These are phyloP conservation scores for Chlamydomonas incerta DNA, from an alignment of 139 green algal species.

Conservation along the genomic window DNA sequence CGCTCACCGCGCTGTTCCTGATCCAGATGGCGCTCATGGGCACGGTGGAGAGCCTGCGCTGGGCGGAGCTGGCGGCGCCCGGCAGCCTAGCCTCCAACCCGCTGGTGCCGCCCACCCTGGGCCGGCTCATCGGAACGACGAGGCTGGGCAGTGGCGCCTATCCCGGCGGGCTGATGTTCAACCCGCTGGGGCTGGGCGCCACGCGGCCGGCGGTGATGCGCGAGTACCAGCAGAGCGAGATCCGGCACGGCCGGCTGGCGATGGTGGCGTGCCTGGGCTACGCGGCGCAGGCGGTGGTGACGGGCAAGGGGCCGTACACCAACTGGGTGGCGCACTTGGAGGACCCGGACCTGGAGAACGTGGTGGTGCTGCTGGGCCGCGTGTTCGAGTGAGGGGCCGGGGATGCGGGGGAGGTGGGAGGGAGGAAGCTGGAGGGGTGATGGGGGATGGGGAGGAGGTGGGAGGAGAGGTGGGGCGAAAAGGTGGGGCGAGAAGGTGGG, in stretches of 20 bases:
- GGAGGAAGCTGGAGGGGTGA: too few species aligned
- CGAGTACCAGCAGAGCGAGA: constrained; percentile 53
- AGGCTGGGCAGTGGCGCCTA: constrained; percentile 67
- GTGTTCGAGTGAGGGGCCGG: too few species aligned
- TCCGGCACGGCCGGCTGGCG: constrained; percentile 66
- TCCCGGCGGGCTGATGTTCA: constrained; percentile 80
- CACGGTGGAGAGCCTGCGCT: constrained; percentile 67
- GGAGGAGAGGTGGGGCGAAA: too few species aligned
- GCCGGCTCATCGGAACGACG: constrained; percentile 54
- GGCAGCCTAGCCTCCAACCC: constrained; percentile 49
- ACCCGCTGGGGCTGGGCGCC: constrained; percentile 55
- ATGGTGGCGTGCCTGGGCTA: constrained; percentile 68
- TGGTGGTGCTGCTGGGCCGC: not conserved
- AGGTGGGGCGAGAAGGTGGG: too few species aligned
- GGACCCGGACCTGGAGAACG: constrained; percentile 25
- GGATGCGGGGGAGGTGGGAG: too few species aligned
- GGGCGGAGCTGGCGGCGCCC: constrained; percentile 66
- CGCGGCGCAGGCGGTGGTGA: constrained; percentile 47
- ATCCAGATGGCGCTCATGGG: constrained; percentile 67
- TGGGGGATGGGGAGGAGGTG: too few species aligned
- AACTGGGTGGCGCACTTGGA: constrained; percentile 32
- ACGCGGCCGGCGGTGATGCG: constrained; percentile 36
- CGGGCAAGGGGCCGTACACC: constrained; percentile 41
- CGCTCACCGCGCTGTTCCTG: constrained; percentile 62
- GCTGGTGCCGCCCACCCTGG: constrained; percentile 57